Evolutionary conservation across 2,329 filamentous ascomycete genomes (phyloP).

Genomic region (Didymella glomerata): DNA sequence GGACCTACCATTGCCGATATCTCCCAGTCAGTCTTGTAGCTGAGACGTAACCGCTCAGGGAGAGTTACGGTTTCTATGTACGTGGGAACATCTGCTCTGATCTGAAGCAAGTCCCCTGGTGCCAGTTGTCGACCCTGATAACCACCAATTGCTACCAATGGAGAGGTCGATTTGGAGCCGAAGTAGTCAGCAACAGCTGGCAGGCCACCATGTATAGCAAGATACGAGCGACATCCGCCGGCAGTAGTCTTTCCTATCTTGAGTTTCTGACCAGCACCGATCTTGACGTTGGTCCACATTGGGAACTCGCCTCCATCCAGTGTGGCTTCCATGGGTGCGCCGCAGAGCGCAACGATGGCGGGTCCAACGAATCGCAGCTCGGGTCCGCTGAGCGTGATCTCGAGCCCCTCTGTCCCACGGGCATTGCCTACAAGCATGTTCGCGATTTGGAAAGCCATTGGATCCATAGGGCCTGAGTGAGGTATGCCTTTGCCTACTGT

Average conservation of each 20-base stretch:
- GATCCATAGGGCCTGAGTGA: conserved; percentile 69
- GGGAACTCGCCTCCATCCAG: conserved; percentile 60
- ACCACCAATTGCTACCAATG: conserved; percentile 66
- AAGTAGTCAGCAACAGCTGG: conserved; percentile 64
- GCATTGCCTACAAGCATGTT: conserved; percentile 68
- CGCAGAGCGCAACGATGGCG: conserved; percentile 66
- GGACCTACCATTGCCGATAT: conserved; percentile 65
- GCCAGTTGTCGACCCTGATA: conserved; percentile 66
- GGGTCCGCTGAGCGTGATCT: conserved; percentile 68
- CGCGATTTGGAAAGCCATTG: conserved; percentile 64
- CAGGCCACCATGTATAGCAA: conserved; percentile 66
- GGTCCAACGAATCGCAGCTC: conserved; percentile 64
- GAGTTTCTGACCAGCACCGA: conserved; percentile 62
- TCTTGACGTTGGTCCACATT: conserved; percentile 64
- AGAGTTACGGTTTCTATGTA: conserved; percentile 46
- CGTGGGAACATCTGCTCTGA: conserved; percentile 53
- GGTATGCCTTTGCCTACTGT: conserved; percentile 66
- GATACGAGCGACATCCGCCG: conserved; percentile 65
- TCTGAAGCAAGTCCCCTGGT: conserved; percentile 62
- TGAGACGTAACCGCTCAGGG: conserved; percentile 58
- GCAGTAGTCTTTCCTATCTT: conserved; percentile 64
- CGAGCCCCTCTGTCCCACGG: conserved; percentile 61
- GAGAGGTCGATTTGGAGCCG: conserved; percentile 66
- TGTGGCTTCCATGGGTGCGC: conserved; percentile 61
- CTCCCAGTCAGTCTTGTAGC: conserved; percentile 61